Percentiles rank a stretch among this genome's conserved stretches.
Conservation (phyloP, 768 basidiomycete genomes). For the Lactarius psammicola region DNA sequence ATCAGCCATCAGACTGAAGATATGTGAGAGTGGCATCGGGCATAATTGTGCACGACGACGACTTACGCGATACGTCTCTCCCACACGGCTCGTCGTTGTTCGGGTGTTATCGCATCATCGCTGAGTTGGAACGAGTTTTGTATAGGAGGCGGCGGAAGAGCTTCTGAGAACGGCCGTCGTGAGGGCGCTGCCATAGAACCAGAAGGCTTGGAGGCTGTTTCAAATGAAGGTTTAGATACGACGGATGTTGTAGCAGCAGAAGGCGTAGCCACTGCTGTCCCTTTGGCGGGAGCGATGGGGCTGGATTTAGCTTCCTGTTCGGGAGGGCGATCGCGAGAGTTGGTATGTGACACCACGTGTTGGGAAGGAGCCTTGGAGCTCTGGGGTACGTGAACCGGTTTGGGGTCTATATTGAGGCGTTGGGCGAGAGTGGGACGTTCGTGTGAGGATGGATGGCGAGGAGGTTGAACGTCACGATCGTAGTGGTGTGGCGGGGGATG, state of each 20-base stretch:
- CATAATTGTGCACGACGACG: not conserved
- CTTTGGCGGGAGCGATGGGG: not conserved
- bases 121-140: not conserved
- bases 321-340: not conserved
- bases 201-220: not conserved
- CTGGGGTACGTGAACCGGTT: not conserved
- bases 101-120: conserved; percentile 33
- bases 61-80: conserved; percentile 43
- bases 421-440: not conserved
- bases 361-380: not conserved
- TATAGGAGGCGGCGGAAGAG: conserved; percentile 18
- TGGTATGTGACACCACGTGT: not conserved
- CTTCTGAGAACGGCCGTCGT: not conserved
- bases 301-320: not conserved
- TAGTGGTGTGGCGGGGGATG: not conserved
- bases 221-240: not conserved
- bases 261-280: not conserved
- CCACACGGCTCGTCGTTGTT: conserved; percentile 42
- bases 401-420: not conserved
- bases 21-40: not conserved
- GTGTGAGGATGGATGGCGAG: not conserved
- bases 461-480: conserved; percentile 6
- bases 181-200: not conserved
- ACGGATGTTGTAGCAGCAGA: not conserved
- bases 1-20: conserved; percentile 38